phyloP scores from a whole-genome alignment of 768 basidiomycete genomes.

The Punctularia strigosozonata region DNA sequence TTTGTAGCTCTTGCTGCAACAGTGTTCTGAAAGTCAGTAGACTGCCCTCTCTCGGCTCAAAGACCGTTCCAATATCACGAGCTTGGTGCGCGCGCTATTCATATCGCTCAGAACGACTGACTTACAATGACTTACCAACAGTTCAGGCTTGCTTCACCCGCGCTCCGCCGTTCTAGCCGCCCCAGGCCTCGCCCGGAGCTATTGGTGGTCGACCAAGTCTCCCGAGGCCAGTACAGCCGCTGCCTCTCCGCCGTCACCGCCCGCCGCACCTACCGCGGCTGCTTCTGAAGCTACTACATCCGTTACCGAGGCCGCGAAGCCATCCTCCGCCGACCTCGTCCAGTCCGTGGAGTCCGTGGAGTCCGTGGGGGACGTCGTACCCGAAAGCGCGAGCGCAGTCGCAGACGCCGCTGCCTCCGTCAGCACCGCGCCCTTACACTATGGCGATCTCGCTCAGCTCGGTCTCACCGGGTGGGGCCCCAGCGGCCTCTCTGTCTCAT shows the following conservation, averaged over 20 bases:
- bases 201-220: background rate
- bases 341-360: background rate
- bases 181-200: background rate
- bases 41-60: too few species aligned
- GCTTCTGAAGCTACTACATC: background rate
- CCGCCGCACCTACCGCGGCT: background rate
- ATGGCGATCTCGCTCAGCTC: constrained; percentile 60
- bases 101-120: background rate
- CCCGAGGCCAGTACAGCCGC: background rate
- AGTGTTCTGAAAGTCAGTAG: background rate
- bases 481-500: constrained; percentile 47
- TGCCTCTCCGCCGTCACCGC: background rate
- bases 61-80: background rate
- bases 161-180: background rate
- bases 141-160: background rate
- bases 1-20: background rate
- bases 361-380: background rate
- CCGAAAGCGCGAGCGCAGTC: background rate
- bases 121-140: background rate
- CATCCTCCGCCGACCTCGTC: background rate
- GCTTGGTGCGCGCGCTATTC: background rate
- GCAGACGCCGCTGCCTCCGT: constrained; percentile 12
- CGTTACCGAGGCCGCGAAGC: background rate
- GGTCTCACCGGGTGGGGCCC: constrained; percentile 57
- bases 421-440: constrained; percentile 40